phyloP scores from a whole-genome alignment of 2,329 filamentous ascomycete genomes.

The Aspergillus latus region DNA sequence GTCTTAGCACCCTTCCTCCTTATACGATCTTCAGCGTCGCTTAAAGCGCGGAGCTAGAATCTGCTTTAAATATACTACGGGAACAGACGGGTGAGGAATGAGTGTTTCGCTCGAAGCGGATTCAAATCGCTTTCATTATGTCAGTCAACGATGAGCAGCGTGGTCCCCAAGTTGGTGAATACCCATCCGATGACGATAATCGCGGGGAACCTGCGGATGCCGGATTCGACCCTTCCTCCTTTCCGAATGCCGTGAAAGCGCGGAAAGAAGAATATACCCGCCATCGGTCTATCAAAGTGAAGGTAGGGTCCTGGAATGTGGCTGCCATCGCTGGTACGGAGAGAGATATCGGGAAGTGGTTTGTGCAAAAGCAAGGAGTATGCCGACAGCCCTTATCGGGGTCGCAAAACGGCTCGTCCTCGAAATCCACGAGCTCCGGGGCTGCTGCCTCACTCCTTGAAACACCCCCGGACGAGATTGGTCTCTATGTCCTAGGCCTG shows the following conservation, averaged over 20 bases:
- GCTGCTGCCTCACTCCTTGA: slow-evolving; percentile 24
- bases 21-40: background rate
- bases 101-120: background rate
- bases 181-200: slow-evolving; percentile 19
- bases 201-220: slow-evolving; percentile 14
- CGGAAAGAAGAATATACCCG: slow-evolving; percentile 77
- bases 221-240: slow-evolving; percentile 39
- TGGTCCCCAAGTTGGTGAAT: slow-evolving; percentile 13
- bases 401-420: slow-evolving; percentile 37
- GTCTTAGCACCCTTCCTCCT: slow-evolving; percentile 1
- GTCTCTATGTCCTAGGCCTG: slow-evolving; percentile 83
- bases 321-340: slow-evolving; percentile 81
- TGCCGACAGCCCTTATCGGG: slow-evolving; percentile 61
- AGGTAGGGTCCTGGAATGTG: slow-evolving; percentile 95
- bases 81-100: slow-evolving; percentile 1
- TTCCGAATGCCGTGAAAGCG: slow-evolving; percentile 64
- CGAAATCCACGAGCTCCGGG: slow-evolving; percentile 16
- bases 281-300: slow-evolving; percentile 73
- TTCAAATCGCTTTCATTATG: slow-evolving; percentile 14
- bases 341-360: slow-evolving; percentile 86
- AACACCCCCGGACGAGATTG: slow-evolving; percentile 62
- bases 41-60: slow-evolving; percentile 1
- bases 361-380: slow-evolving; percentile 72
- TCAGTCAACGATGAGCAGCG: slow-evolving; percentile 15
- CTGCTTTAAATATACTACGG: slow-evolving; percentile 1